Evolutionary conservation across 2,329 filamentous ascomycete species (phyloP).

Genomic region (Trichoderma sp.): DNA sequence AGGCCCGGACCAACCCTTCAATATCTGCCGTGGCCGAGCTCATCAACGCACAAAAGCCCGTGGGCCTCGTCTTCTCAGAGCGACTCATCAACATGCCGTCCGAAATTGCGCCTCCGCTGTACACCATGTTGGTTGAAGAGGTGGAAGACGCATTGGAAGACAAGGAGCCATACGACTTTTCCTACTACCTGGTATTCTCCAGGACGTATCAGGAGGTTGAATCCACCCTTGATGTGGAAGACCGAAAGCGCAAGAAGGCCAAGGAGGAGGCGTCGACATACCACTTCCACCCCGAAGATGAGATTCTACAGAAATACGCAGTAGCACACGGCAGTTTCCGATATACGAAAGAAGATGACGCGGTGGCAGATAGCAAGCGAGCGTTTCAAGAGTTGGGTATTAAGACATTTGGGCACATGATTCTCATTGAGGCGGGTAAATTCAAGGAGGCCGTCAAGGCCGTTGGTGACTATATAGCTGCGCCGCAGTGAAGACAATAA

Average conservation of each 20-base stretch:
- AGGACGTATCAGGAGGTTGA: constrained; percentile 91
- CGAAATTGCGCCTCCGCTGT: constrained; percentile 90
- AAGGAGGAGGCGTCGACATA: constrained; percentile 65
- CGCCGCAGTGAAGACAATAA: constrained; percentile 44
- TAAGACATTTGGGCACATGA: constrained; percentile 78
- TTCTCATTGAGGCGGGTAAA: constrained; percentile 78
- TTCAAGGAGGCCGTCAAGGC: constrained; percentile 76
- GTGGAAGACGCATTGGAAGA: constrained; percentile 85
- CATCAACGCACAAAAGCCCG: constrained; percentile 57
- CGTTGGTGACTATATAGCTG: constrained; percentile 71
- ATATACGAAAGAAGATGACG: constrained; percentile 80
- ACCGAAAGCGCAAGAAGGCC: constrained; percentile 64
- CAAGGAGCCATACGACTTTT: constrained; percentile 88
- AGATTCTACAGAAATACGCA: constrained; percentile 78
- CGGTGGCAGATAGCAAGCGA: constrained; percentile 84
- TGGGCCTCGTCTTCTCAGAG: constrained; percentile 89
- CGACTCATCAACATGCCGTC: constrained; percentile 95
- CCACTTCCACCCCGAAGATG: constrained; percentile 96
- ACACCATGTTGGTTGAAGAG: constrained; percentile 91
- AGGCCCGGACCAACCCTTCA: constrained; percentile 54
- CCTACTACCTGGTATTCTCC: constrained; percentile 87
- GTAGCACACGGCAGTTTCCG: constrained; percentile 69
- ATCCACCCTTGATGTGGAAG: constrained; percentile 72
- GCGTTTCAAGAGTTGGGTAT: constrained; percentile 94
- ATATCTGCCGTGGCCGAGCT: constrained; percentile 61